Conservation (phyloP, 305 asterid species). For the Fraxinus sp. region DNA sequence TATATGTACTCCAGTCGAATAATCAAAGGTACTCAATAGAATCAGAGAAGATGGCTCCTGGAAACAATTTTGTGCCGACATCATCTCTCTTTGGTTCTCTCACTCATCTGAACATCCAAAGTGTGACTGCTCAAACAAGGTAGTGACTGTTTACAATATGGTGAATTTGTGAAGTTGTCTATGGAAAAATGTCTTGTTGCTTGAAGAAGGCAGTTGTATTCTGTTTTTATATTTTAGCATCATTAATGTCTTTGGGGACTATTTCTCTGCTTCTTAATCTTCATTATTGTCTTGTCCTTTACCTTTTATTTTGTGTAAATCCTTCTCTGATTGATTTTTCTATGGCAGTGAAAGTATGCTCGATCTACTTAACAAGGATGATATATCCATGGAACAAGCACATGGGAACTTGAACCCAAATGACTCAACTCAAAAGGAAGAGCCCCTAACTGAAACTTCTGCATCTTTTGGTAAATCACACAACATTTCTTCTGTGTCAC, state of each 20-base stretch:
- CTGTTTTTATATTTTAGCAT: background rate
- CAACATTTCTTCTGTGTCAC: conserved; percentile 34
- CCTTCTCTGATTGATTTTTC: conserved; percentile 17
- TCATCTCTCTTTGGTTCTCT: conserved; percentile 32
- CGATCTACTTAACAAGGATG: conserved; percentile 34
- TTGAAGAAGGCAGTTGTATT: background rate
- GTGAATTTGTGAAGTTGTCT: background rate
- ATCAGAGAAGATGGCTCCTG: conserved; percentile 37
- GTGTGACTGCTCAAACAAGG: conserved; percentile 35
- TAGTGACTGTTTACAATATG: conserved; percentile 17
- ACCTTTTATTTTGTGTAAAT: background rate
- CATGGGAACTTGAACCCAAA: conserved; percentile 25
- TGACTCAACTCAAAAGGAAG: conserved; percentile 32
- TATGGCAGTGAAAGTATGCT: conserved; percentile 40
- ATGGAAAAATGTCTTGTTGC: background rate
- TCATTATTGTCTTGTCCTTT: conserved; percentile 1
- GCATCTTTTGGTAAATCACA: conserved; percentile 30
- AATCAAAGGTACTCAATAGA: conserved; percentile 29
- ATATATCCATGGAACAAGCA: conserved; percentile 35
- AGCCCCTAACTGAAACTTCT: conserved; percentile 28
- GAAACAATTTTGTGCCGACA: conserved; percentile 28
- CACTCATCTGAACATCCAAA: conserved; percentile 30
- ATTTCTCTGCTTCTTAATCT: background rate
- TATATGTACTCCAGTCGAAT: conserved; percentile 38
- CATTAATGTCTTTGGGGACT: background rate